A percentile compares a stretch with the other conserved stretches of the same genome.
Evolutionary conservation across 75 land plant species (phyloP).

Genomic region (Selaginella moellendorffii): DNA sequence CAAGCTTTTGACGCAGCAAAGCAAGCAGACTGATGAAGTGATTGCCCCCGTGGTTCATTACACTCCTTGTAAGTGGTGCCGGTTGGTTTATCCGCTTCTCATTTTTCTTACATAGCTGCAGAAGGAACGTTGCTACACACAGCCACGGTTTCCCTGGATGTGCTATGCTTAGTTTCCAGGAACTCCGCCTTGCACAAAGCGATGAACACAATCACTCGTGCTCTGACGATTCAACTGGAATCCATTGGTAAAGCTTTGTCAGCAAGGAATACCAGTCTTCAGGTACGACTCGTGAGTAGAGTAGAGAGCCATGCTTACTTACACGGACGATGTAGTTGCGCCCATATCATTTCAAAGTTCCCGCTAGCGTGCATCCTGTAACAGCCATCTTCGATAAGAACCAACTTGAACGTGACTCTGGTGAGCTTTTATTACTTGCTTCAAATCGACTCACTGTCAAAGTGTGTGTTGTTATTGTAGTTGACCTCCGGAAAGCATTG

Average conservation of each 20-base stretch:
- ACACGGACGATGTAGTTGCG: too few relatives aligned
- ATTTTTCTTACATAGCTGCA: too few relatives aligned
- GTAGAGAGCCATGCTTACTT: too few relatives aligned
- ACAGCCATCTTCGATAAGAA: constrained; percentile 70
- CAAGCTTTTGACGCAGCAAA: neutral
- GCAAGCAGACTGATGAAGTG: neutral
- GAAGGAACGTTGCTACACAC: neutral
- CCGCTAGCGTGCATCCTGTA: constrained; percentile 60
- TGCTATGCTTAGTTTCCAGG: neutral
- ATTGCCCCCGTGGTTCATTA: neutral
- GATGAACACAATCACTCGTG: neutral
- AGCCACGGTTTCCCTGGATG: neutral
- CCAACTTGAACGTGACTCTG: constrained; percentile 67
- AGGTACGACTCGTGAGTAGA: neutral
- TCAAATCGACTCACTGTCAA: too few relatives aligned
- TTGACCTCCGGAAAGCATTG: constrained; percentile 48
- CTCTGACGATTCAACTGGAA: neutral
- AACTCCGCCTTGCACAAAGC: neutral
- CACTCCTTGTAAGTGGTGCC: neutral
- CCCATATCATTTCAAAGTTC: constrained; percentile 62
- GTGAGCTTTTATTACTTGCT: too few relatives aligned
- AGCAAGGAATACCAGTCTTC: neutral
- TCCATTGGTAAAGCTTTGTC: neutral
- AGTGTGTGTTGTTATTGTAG: constrained; percentile 35
- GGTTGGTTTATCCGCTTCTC: too few relatives aligned